A percentile compares a stretch with the other conserved stretches of the same genome.
These are phyloP conservation scores for Allium cepa DNA, from an alignment of 106 monocot genomes.

Conservation along the genomic window DNA sequence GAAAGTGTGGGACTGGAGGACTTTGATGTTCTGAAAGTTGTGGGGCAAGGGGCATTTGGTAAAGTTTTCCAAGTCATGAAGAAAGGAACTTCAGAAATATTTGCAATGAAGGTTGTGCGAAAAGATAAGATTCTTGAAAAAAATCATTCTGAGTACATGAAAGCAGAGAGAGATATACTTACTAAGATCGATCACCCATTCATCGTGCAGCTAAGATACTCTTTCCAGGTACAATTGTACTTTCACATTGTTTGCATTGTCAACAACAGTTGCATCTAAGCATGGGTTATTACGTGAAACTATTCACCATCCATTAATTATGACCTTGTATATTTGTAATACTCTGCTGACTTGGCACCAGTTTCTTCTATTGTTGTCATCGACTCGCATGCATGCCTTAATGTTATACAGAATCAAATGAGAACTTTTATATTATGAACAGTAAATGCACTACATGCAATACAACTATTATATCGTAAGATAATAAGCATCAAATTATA, in stretches of 20 bases:
- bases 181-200: constrained; percentile 97
- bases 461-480: too few species aligned
- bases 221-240: constrained; percentile 72
- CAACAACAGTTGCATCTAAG: neutral
- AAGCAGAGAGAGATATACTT: constrained; percentile 96
- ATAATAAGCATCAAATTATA: too few species aligned
- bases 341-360: neutral
- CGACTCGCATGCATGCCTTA: too few species aligned
- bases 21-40: constrained; percentile 85
- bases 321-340: neutral
- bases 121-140: constrained; percentile 99
- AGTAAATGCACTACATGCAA: too few species aligned
- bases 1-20: constrained; percentile 70
- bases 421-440: too few species aligned
- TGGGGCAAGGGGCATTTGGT: constrained; percentile 97
- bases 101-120: constrained; percentile 98
- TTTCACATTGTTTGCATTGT: neutral
- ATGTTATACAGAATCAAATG: too few species aligned
- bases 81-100: constrained; percentile 91
- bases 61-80: constrained; percentile 97
- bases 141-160: constrained; percentile 96
- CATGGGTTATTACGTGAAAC: neutral
- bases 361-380: too few species aligned
- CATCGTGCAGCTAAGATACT: constrained; percentile 93
- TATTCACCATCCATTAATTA: neutral